These are phyloP conservation scores for Debaryomycetaceae sp. DNA, from an alignment of 1,139 yeast species.

Conservation along the genomic window DNA sequence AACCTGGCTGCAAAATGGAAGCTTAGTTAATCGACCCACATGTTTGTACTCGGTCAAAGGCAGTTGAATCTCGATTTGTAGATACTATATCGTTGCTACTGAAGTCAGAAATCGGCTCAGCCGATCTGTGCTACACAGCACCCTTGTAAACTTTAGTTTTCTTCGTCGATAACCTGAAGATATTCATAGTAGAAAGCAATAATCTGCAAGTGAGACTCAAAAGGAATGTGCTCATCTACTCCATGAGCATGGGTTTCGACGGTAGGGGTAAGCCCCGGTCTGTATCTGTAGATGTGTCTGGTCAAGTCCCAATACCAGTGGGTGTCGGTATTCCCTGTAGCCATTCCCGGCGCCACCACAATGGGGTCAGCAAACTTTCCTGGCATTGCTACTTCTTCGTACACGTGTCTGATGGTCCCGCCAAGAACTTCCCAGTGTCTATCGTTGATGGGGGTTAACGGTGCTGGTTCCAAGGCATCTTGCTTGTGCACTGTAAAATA, in stretches of 20 bases:
- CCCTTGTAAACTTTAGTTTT: no score
- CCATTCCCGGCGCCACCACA: constrained; percentile 27
- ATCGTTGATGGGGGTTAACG: constrained; percentile 44
- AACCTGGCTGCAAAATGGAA: no score
- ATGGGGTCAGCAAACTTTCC: constrained; percentile 13
- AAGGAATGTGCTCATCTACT: constrained; percentile 51
- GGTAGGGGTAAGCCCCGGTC: constrained; percentile 22
- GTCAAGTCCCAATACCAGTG: constrained; percentile 31
- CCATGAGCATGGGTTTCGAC: constrained; percentile 42
- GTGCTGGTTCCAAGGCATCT: constrained; percentile 49
- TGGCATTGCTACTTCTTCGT: constrained; percentile 41
- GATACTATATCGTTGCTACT: no score
- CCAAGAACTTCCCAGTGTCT: constrained; percentile 49
- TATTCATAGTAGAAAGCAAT: constrained; percentile 58
- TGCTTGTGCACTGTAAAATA: constrained; percentile 32
- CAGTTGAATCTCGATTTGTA: no score
- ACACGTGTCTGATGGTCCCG: constrained; percentile 53
- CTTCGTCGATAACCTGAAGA: constrained; percentile 8
- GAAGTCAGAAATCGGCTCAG: no score
- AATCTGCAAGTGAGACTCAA: constrained; percentile 51
- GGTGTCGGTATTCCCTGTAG: constrained; percentile 37
- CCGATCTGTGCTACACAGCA: no score
- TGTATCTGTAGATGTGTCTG: constrained; percentile 24
- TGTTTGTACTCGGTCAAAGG: no score
- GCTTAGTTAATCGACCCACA: no score